These are phyloP conservation scores for Tetrahymena malaccensis DNA, from an alignment of 73 alveolate species.

Conservation along the genomic window DNA sequence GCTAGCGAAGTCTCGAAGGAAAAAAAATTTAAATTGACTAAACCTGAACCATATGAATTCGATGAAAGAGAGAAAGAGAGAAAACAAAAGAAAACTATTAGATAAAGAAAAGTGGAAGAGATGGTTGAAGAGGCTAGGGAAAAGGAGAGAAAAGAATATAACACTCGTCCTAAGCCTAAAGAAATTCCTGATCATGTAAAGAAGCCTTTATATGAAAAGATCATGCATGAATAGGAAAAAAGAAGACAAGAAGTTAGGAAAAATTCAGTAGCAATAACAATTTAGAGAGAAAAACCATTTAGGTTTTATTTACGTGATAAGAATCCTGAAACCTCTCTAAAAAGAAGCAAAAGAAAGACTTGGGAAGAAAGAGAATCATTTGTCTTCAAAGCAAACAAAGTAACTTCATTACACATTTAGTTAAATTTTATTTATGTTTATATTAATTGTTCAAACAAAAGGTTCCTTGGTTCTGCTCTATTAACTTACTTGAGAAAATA, in stretches of 20 bases:
- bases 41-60: slow-evolving; percentile 72
- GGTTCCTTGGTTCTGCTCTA: slow-evolving; percentile 73
- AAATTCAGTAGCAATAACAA: slow-evolving; percentile 48
- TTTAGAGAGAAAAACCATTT: slow-evolving; percentile 61
- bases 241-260: slow-evolving; percentile 64
- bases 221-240: slow-evolving; percentile 53
- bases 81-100: slow-evolving; percentile 23
- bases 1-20: slow-evolving; percentile 24
- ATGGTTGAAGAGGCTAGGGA: slow-evolving; percentile 55
- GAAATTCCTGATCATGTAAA: slow-evolving; percentile 60
- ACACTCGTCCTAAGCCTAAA: slow-evolving; percentile 49
- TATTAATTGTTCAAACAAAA: slow-evolving; percentile 11
- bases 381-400: slow-evolving; percentile 74
- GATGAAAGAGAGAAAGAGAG: slow-evolving; percentile 68
- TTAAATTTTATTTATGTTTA: no score
- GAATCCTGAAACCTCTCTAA: slow-evolving; percentile 33
- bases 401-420: background rate
- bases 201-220: slow-evolving; percentile 51
- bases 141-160: slow-evolving; percentile 44
- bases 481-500: slow-evolving; percentile 58
- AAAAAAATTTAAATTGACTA: slow-evolving; percentile 54
- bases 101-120: slow-evolving; percentile 63
- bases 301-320: slow-evolving; percentile 60
- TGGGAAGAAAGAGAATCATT: slow-evolving; percentile 41
- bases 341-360: slow-evolving; percentile 18